A percentile compares a stretch with the other conserved stretches of the same genome.
These are phyloP conservation scores for Penicillium glabrum DNA, from an alignment of 2,329 filamentous ascomycete species.

Conservation along the genomic window DNA sequence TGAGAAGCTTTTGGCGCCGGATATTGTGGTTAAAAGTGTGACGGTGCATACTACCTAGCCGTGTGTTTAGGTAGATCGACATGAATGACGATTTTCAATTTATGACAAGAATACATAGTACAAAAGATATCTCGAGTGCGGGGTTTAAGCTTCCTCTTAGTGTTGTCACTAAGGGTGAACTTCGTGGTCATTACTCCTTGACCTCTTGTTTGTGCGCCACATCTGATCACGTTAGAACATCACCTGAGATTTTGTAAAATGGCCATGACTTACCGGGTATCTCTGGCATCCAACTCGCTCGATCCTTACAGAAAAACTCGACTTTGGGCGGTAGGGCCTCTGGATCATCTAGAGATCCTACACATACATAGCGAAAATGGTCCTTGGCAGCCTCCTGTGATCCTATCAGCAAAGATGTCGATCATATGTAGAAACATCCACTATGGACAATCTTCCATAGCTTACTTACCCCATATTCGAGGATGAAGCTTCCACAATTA, in stretches of 20 bases:
- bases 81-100: not conserved
- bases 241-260: not conserved
- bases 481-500: constrained; percentile 52
- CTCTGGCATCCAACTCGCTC: constrained; percentile 53
- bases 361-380: constrained; percentile 45
- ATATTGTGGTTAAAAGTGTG: constrained; percentile 29
- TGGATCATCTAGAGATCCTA: constrained; percentile 53
- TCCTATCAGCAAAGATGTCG: not conserved
- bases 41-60: not conserved
- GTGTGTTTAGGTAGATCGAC: not conserved
- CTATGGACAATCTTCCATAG: no score
- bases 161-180: not conserved
- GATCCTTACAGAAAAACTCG: constrained; percentile 55
- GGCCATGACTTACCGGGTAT: constrained; percentile 40
- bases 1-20: constrained; percentile 25
- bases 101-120: not conserved
- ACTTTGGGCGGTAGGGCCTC: constrained; percentile 53
- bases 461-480: constrained; percentile 52
- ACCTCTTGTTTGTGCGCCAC: constrained; percentile 50
- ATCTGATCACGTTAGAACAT: constrained; percentile 27
- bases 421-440: no score
- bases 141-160: no score
- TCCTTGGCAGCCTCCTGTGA: constrained; percentile 32
- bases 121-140: no score
- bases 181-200: constrained; percentile 34